These are phyloP conservation scores for Coemansia sp. DNA, from an alignment of 192 early-diverging fungal genomes.

Conservation along the genomic window DNA sequence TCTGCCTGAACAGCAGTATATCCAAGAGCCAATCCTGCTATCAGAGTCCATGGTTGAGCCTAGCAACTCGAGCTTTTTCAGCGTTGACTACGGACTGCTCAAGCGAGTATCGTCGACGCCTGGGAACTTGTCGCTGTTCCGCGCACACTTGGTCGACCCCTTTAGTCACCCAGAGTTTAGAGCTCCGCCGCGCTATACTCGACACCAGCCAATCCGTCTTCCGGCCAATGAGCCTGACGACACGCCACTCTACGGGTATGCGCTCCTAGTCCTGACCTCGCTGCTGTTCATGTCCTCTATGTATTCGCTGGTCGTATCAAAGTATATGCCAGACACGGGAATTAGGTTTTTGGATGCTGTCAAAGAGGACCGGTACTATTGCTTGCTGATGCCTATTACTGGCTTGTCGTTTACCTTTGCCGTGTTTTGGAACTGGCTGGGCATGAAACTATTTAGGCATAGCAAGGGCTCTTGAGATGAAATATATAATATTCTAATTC, in stretches of 20 bases:
- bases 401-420: conserved; percentile 75
- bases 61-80: conserved; percentile 18
- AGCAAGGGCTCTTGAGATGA: conserved; percentile 59
- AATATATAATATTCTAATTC: background rate
- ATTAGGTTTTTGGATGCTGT: conserved; percentile 72
- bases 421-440: conserved; percentile 93
- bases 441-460: conserved; percentile 92
- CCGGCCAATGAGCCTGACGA: conserved; percentile 67
- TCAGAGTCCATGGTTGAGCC: conserved; percentile 12
- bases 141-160: conserved; percentile 49
- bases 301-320: conserved; percentile 70
- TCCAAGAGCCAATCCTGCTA: conserved; percentile 2
- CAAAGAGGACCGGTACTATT: conserved; percentile 81
- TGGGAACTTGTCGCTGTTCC: conserved; percentile 52
- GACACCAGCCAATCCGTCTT: conserved; percentile 61
- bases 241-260: conserved; percentile 71
- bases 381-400: conserved; percentile 80
- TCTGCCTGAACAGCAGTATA: background rate
- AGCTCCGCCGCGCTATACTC: conserved; percentile 59
- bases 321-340: conserved; percentile 73
- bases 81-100: conserved; percentile 25
- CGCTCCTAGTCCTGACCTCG: conserved; percentile 63
- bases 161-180: conserved; percentile 54
- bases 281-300: conserved; percentile 64
- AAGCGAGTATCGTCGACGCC: conserved; percentile 55